Evolutionary conservation across 2,329 filamentous ascomycete genomes (phyloP).

Genomic region (Chrysoporthe austroafricana): DNA sequence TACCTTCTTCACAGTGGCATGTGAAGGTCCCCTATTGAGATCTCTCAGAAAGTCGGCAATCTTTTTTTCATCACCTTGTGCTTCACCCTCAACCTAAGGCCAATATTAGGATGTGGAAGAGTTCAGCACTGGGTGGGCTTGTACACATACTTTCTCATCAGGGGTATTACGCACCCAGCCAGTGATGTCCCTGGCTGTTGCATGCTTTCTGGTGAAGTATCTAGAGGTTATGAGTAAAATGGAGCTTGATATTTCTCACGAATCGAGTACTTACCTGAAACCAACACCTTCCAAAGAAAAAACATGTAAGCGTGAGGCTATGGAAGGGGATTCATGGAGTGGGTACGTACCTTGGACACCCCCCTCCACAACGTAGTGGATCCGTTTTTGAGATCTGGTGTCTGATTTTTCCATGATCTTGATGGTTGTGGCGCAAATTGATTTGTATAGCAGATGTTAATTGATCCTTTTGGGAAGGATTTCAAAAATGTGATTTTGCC

Average conservation of each 20-base stretch:
- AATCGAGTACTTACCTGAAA: constrained; percentile 50
- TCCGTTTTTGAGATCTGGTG: constrained; percentile 40
- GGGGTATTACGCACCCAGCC: constrained; percentile 66
- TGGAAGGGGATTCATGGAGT: neutral
- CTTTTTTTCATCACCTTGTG: constrained; percentile 71
- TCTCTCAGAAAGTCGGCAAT: constrained; percentile 74
- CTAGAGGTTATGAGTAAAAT: constrained; percentile 30
- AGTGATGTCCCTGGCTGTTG: constrained; percentile 54
- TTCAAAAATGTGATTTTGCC: neutral
- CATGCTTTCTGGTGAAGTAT: constrained; percentile 59
- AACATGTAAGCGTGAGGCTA: neutral
- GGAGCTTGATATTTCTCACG: neutral
- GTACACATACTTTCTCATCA: constrained; percentile 53
- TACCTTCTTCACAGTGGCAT: constrained; percentile 74
- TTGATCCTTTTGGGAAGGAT: neutral
- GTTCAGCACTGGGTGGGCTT: neutral
- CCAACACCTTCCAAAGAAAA: constrained; percentile 52
- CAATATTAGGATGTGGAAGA: constrained; percentile 18
- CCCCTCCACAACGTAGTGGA: constrained; percentile 66
- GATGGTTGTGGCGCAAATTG: neutral
- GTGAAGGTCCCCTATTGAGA: constrained; percentile 73
- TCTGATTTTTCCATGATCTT: neutral
- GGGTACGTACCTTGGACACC: constrained; percentile 64
- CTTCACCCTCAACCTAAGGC: constrained; percentile 83
- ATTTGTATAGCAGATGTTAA: neutral